A percentile compares a stretch with the other conserved stretches of the same genome.
phyloP scores from a whole-genome alignment of 2,329 filamentous ascomycete genomes.

The Fusarium oligoseptatum region DNA sequence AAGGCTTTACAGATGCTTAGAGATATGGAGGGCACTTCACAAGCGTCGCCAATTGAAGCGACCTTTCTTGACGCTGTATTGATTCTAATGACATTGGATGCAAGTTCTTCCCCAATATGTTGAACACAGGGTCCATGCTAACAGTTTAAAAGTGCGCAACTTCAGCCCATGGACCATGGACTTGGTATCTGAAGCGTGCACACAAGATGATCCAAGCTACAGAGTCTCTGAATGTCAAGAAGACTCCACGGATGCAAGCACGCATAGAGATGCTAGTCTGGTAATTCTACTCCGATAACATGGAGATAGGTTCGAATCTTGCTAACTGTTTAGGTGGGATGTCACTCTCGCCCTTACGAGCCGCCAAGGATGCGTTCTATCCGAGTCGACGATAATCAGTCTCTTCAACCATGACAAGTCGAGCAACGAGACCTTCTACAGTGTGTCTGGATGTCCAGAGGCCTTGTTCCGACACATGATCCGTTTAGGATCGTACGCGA shows the following conservation, averaged over 20 bases:
- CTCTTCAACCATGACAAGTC: constrained; percentile 33
- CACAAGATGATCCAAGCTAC: constrained; percentile 43
- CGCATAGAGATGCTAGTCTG: constrained; percentile 50
- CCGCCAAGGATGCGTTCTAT: constrained; percentile 45
- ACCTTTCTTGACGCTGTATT: constrained; percentile 47
- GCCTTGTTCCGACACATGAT: constrained; percentile 47
- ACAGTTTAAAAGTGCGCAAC: constrained; percentile 45
- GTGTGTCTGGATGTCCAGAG: constrained; percentile 50
- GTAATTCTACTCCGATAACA: not conserved
- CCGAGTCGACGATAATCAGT: constrained; percentile 27
- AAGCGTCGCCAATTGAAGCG: constrained; percentile 7
- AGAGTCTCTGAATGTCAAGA: constrained; percentile 24
- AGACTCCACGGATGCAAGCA: constrained; percentile 42
- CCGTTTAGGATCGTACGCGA: constrained; percentile 47
- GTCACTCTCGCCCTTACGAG: constrained; percentile 51
- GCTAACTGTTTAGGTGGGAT: constrained; percentile 46
- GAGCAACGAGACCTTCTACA: constrained; percentile 48
- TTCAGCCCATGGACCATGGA: constrained; percentile 51
- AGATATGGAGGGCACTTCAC: constrained; percentile 14
- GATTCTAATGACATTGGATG: constrained; percentile 52
- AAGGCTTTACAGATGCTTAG: constrained; percentile 45
- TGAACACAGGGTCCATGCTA: too few relatives aligned
- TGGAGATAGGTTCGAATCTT: not conserved
- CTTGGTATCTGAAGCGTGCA: constrained; percentile 42
- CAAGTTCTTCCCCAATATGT: constrained; percentile 13